Evolutionary conservation across 441 rosid species (phyloP).

Genomic region (Gossypium lobatum): DNA sequence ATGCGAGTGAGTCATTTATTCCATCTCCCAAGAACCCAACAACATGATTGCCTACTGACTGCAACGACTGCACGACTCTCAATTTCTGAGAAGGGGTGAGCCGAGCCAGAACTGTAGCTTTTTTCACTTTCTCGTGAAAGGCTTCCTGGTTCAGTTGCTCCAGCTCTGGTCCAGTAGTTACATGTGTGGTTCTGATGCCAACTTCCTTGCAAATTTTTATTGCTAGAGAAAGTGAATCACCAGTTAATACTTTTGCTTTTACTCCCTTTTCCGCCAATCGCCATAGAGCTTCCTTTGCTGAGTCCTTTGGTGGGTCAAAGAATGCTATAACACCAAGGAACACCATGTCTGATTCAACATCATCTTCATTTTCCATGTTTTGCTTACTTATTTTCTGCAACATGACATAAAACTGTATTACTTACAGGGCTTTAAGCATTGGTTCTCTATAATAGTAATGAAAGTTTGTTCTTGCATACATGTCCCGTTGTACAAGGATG

Average conservation of each 20-base stretch:
- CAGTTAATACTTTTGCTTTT: conserved; percentile 64
- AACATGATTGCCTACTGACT: conserved; percentile 47
- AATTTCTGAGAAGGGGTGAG: conserved; percentile 65
- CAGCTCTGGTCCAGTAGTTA: conserved; percentile 68
- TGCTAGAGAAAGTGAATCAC: conserved; percentile 64
- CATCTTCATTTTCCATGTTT: conserved; percentile 24
- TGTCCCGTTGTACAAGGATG: neutral
- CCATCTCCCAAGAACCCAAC: conserved; percentile 74
- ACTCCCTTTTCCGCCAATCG: conserved; percentile 70
- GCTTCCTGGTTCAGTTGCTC: conserved; percentile 51
- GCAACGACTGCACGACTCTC: conserved; percentile 61
- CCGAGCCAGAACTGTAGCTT: conserved; percentile 63
- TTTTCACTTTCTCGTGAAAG: conserved; percentile 56
- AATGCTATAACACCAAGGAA: conserved; percentile 60
- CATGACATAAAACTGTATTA: conserved; percentile 4
- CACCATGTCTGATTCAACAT: conserved; percentile 51
- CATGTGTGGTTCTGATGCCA: conserved; percentile 57
- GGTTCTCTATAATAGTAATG: neutral
- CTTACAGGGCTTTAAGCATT: neutral
- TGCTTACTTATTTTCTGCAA: conserved; percentile 30
- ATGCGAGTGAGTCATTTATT: conserved; percentile 61
- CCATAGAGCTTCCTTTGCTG: conserved; percentile 75
- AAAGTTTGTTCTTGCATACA: neutral
- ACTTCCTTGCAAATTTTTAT: conserved; percentile 62
- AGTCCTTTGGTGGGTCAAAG: conserved; percentile 72